phyloP scores from a whole-genome alignment of 169 alveolate genomes.

The Plasmodium knowlesi region DNA sequence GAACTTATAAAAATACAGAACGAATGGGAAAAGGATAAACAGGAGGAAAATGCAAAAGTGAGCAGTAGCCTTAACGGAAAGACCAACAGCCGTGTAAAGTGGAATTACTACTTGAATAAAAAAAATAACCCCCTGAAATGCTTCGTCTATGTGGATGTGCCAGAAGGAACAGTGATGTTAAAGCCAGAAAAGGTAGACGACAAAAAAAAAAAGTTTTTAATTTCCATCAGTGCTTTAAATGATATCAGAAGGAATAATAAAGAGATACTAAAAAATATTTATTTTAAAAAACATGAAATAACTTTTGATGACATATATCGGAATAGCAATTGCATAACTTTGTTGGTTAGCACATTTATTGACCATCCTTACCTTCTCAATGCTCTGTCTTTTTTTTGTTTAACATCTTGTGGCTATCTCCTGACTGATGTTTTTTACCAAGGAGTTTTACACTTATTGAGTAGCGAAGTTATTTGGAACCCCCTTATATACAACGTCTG shows the following conservation, averaged over 20 bases:
- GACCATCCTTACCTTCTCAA: constrained; percentile 15
- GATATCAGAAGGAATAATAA: constrained; percentile 56
- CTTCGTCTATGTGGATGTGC: constrained; percentile 43
- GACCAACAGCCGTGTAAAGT: not conserved
- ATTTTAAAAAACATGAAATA: constrained; percentile 40
- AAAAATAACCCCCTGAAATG: constrained; percentile 31
- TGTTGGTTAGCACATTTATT: constrained; percentile 15
- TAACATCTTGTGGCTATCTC: constrained; percentile 23
- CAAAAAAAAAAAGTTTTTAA: constrained; percentile 21
- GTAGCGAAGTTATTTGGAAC: constrained; percentile 64
- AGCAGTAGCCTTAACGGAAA: not conserved
- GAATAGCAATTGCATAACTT: constrained; percentile 39
- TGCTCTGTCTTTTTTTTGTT: not conserved
- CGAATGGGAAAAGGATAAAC: not conserved
- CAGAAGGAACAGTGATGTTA: constrained; percentile 48
- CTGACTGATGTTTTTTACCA: constrained; percentile 18
- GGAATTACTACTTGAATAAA: constrained; percentile 24
- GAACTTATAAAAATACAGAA: constrained; percentile 14
- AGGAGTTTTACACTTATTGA: constrained; percentile 12
- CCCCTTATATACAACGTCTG: constrained; percentile 39
- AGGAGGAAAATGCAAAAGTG: not conserved
- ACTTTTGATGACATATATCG: constrained; percentile 41
- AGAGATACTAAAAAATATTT: constrained; percentile 64
- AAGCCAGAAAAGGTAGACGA: constrained; percentile 28
- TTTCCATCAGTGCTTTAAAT: constrained; percentile 61